These are phyloP conservation scores for Phylloporus sp. DNA, from an alignment of 768 basidiomycete species.

Conservation along the genomic window DNA sequence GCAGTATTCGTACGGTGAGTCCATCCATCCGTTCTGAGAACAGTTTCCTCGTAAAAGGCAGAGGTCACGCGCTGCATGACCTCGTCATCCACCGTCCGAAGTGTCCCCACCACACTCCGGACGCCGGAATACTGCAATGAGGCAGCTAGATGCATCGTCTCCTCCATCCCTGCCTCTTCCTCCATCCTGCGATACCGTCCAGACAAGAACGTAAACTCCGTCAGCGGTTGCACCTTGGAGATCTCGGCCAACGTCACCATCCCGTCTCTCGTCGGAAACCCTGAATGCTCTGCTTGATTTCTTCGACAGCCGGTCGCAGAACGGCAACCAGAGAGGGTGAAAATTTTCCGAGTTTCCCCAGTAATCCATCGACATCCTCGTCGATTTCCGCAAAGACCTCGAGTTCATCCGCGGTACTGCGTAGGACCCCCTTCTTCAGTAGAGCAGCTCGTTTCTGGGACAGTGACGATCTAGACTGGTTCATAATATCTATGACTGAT, in stretches of 20 bases:
- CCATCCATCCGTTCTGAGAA: slow-evolving; percentile 17
- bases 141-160: slow-evolving; percentile 32
- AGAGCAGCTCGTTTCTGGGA: slow-evolving; percentile 69
- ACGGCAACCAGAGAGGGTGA: slow-evolving; percentile 49
- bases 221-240: slow-evolving; percentile 15
- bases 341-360: slow-evolving; percentile 55
- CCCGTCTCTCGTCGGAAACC: slow-evolving; percentile 26
- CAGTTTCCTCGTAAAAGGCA: slow-evolving; percentile 20
- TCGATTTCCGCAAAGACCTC: slow-evolving; percentile 66
- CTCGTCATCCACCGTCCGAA: slow-evolving; percentile 32
- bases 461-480: slow-evolving; percentile 57
- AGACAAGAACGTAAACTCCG: slow-evolving; percentile 36
- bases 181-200: slow-evolving; percentile 23
- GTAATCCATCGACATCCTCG: slow-evolving; percentile 56
- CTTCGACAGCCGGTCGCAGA: slow-evolving; percentile 50
- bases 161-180: slow-evolving; percentile 21
- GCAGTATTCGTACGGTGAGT: slow-evolving; percentile 19
- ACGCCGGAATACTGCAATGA: slow-evolving; percentile 32
- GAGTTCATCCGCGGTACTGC: slow-evolving; percentile 68
- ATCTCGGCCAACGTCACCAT: slow-evolving; percentile 24
- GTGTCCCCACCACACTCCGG: slow-evolving; percentile 32
- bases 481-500: slow-evolving; percentile 61
- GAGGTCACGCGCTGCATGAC: slow-evolving; percentile 31
- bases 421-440: slow-evolving; percentile 64
- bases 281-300: slow-evolving; percentile 61